A percentile compares a stretch with the other conserved stretches of the same genome.
Evolutionary conservation across 495 filamentous ascomycete species (phyloP).

Genomic region (Penicillium dipodomyicola): DNA sequence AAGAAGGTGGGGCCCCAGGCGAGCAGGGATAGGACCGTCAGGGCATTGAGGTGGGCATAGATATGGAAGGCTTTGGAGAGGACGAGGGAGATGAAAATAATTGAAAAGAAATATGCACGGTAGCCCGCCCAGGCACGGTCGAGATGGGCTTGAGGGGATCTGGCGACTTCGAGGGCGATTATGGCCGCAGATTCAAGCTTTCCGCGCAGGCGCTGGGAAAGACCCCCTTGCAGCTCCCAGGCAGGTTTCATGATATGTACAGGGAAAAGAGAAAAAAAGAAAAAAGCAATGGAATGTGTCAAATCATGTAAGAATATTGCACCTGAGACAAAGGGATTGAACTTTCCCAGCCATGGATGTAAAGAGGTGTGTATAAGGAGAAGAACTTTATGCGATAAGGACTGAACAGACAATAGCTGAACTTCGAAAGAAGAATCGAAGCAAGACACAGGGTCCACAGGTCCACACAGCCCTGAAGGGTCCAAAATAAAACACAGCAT

Average conservation of each 20-base stretch:
- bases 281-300: neutral
- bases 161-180: conserved; percentile 12
- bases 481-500: neutral
- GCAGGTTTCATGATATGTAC: conserved; percentile 6
- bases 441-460: too few species aligned
- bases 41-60: conserved; percentile 17
- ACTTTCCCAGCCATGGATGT: neutral
- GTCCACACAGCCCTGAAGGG: neutral
- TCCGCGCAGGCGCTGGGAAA: conserved; percentile 3
- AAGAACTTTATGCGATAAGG: too few species aligned
- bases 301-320: neutral
- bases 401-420: too few species aligned
- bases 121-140: conserved; percentile 14
- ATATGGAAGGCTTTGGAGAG: conserved; percentile 28
- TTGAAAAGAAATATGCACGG: conserved; percentile 20
- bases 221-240: neutral
- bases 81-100: conserved; percentile 23
- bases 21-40: conserved; percentile 13
- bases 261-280: too few species aligned
- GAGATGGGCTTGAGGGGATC: conserved; percentile 11
- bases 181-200: conserved; percentile 2
- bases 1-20: conserved; percentile 29
- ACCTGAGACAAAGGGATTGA: neutral
- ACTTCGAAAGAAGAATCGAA: too few species aligned
- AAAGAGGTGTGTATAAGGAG: too few species aligned